Conservation (phyloP, 2,329 filamentous ascomycete species). For the Aspergillus thermomutatus region DNA sequence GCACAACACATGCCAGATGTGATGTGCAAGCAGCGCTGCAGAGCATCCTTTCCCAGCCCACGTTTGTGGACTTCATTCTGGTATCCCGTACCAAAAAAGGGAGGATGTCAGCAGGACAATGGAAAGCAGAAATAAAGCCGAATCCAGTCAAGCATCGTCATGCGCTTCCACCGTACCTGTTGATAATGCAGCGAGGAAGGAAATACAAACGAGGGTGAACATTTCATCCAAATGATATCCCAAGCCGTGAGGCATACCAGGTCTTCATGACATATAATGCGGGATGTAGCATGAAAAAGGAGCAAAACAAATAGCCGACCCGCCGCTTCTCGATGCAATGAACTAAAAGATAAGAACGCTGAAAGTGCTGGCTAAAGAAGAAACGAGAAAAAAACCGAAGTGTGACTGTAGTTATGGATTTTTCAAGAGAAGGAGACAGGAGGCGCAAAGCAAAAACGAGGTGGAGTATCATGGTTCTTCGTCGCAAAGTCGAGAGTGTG, state of each 20-base stretch:
- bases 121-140: constrained; percentile 17
- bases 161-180: neutral
- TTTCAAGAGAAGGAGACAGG: constrained; percentile 30
- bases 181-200: constrained; percentile 27
- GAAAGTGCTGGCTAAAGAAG: constrained; percentile 31
- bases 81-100: constrained; percentile 38
- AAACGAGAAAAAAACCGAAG: constrained; percentile 2
- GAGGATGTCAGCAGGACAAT: constrained; percentile 30
- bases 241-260: constrained; percentile 48
- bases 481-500: constrained; percentile 45
- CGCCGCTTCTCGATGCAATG: constrained; percentile 46
- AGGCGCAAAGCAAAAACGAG: constrained; percentile 33
- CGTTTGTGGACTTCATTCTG: constrained; percentile 31
- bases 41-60: constrained; percentile 13
- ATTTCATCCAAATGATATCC: constrained; percentile 44
- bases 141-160: constrained; percentile 16
- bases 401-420: constrained; percentile 37
- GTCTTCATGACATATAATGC: constrained; percentile 48
- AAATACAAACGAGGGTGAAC: constrained; percentile 28
- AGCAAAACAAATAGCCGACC: constrained; percentile 45
- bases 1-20: constrained; percentile 37
- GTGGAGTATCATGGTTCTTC: constrained; percentile 37
- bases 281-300: constrained; percentile 35
- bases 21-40: constrained; percentile 20
- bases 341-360: constrained; percentile 31